Percentiles rank a stretch among this genome's conserved stretches.
phyloP scores from a whole-genome alignment of 495 filamentous ascomycete species.

The Aspergillus asperescens region DNA sequence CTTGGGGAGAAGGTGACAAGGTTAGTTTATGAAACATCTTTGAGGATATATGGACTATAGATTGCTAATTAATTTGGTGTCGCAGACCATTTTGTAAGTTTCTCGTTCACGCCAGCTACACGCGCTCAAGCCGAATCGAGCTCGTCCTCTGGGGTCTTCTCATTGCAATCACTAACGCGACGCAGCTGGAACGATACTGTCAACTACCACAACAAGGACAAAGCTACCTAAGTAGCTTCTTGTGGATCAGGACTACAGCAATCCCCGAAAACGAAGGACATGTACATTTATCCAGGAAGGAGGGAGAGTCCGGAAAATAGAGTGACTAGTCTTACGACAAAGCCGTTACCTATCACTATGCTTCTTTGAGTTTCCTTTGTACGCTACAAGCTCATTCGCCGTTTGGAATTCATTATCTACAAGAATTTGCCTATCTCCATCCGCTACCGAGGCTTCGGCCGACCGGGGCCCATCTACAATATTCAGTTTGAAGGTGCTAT shows the following conservation, averaged over 20 bases:
- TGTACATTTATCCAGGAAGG: constrained; percentile 22
- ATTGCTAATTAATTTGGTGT: constrained; percentile 29
- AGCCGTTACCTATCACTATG: constrained; percentile 13
- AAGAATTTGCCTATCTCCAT: background rate
- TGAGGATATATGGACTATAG: no score
- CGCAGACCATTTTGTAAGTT: constrained; percentile 64
- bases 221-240: constrained; percentile 47
- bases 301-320: constrained; percentile 13
- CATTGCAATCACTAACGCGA: constrained; percentile 19
- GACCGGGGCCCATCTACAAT: no score
- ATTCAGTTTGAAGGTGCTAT: no score
- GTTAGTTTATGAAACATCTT: constrained; percentile 44
- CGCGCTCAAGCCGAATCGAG: background rate
- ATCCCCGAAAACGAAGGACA: constrained; percentile 1
- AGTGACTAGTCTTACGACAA: constrained; percentile 17
- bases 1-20: constrained; percentile 92
- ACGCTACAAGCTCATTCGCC: background rate
- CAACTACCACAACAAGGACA: constrained; percentile 96
- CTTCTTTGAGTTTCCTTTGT: constrained; percentile 29
- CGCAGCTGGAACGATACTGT: constrained; percentile 85
- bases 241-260: constrained; percentile 1
- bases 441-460: no score
- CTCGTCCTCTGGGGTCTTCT: background rate
- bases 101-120: background rate
- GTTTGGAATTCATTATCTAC: background rate